Conservation (phyloP, 2,329 filamentous ascomycete genomes). For the Apiospora marii region DNA sequence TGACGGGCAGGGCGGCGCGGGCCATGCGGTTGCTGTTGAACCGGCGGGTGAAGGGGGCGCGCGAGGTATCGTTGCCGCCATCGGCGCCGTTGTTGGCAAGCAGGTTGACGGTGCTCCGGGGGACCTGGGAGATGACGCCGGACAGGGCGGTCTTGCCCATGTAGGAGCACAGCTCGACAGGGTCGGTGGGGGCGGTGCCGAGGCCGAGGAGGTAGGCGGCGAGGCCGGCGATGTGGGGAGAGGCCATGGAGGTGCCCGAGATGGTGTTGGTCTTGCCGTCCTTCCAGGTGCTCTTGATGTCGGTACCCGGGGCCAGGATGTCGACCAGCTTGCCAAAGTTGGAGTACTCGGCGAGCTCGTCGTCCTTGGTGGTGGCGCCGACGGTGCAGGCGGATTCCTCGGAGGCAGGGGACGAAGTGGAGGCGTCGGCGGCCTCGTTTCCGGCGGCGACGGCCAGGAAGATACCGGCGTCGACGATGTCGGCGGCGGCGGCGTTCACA, state of each 20-base stretch:
- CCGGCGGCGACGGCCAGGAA: constrained; percentile 65
- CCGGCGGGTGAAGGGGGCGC: neutral
- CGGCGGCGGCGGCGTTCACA: constrained; percentile 59
- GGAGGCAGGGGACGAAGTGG: constrained; percentile 56
- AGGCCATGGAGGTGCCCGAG: constrained; percentile 55
- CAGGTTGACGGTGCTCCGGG: constrained; percentile 45
- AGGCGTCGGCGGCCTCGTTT: constrained; percentile 55
- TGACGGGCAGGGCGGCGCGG: neutral
- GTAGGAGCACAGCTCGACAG: constrained; percentile 34
- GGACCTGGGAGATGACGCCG: constrained; percentile 46
- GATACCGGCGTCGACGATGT: constrained; percentile 54
- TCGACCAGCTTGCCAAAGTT: constrained; percentile 61
- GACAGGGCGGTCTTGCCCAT: constrained; percentile 51
- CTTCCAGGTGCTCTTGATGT: constrained; percentile 57
- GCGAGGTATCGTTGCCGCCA: constrained; percentile 3
- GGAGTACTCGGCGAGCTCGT: constrained; percentile 35
- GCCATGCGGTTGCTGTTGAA: neutral
- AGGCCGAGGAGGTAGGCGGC: constrained; percentile 45
- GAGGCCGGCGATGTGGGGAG: constrained; percentile 45
- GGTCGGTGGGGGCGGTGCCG: neutral
- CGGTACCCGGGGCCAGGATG: constrained; percentile 58
- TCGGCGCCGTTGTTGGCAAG: constrained; percentile 45
- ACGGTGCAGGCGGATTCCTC: constrained; percentile 59
- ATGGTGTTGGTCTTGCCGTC: constrained; percentile 49
- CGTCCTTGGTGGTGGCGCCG: constrained; percentile 49